Evolutionary conservation across 108 stramenopile species (phyloP).

Genomic region (Fragilaria crotonensis): DNA sequence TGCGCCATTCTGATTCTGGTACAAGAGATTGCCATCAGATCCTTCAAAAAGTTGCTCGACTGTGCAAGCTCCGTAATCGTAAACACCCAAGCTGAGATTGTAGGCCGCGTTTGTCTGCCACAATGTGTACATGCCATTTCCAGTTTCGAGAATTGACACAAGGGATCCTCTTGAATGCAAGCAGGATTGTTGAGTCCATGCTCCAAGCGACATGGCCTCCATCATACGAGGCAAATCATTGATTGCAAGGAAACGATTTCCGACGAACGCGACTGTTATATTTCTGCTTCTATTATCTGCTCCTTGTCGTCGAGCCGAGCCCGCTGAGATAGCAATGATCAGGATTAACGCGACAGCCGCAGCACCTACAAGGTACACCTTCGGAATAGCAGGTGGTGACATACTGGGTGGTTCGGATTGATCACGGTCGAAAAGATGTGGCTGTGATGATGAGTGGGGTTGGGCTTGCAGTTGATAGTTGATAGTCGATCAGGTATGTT

Average conservation of each 20-base stretch:
- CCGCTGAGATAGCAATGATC: background rate
- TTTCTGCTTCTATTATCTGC: background rate
- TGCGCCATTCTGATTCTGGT: conserved; percentile 18
- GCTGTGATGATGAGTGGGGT: no score
- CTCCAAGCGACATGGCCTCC: conserved; percentile 18
- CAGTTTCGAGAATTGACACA: conserved; percentile 18
- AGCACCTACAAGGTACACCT: background rate
- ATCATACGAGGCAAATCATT: conserved; percentile 46
- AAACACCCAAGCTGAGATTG: conserved; percentile 7
- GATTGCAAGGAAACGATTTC: conserved; percentile 40
- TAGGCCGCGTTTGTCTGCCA: background rate
- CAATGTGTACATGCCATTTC: conserved; percentile 35
- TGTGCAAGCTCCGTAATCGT: conserved; percentile 45
- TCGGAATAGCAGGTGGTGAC: no score
- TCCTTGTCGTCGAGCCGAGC: background rate
- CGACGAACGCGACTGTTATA: conserved; percentile 34
- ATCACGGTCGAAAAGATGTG: no score
- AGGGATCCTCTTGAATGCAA: conserved; percentile 30
- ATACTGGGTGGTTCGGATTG: no score
- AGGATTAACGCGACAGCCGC: background rate
- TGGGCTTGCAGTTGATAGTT: no score
- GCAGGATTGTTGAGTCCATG: conserved; percentile 30
- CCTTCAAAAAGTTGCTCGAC: conserved; percentile 35
- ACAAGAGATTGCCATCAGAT: conserved; percentile 13
- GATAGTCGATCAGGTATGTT: no score